phyloP scores from a whole-genome alignment of 1,284 basidiomycete species.

The Tylopilus sp. region DNA sequence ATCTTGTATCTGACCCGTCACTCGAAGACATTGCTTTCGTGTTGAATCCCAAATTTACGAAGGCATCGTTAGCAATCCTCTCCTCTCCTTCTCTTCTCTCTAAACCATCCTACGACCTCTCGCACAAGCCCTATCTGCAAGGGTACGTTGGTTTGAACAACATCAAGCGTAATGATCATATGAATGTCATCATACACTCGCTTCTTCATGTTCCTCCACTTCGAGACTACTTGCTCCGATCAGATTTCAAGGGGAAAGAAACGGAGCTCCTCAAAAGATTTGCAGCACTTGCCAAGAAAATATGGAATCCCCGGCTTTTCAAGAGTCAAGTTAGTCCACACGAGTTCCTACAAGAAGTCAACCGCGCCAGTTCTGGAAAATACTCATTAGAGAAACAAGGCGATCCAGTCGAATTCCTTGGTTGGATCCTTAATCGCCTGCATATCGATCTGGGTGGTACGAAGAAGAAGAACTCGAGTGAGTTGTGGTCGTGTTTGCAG shows the following conservation, averaged over 20 bases:
- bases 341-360: constrained; percentile 96
- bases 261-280: constrained; percentile 87
- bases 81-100: constrained; percentile 59
- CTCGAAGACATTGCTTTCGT: constrained; percentile 92
- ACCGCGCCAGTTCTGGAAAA: constrained; percentile 79
- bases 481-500: constrained; percentile 29
- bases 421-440: constrained; percentile 91
- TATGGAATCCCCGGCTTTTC: constrained; percentile 95
- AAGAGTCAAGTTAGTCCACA: constrained; percentile 98
- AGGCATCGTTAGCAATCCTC: constrained; percentile 45
- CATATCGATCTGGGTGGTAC: constrained; percentile 90
- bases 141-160: constrained; percentile 98
- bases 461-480: constrained; percentile 83
- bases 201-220: constrained; percentile 88
- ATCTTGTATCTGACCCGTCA: constrained; percentile 91
- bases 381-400: constrained; percentile 91
- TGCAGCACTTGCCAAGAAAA: constrained; percentile 79
- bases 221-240: constrained; percentile 81
- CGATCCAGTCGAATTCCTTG: constrained; percentile 93
- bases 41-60: constrained; percentile 78
- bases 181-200: constrained; percentile 95
- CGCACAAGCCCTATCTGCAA: constrained; percentile 77
- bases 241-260: constrained; percentile 65
- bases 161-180: constrained; percentile 94
- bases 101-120: constrained; percentile 79